Percentiles rank a stretch among this genome's conserved stretches.
These are phyloP conservation scores for Monosporascus sp. DNA, from an alignment of 2,329 filamentous ascomycete species.

Conservation along the genomic window DNA sequence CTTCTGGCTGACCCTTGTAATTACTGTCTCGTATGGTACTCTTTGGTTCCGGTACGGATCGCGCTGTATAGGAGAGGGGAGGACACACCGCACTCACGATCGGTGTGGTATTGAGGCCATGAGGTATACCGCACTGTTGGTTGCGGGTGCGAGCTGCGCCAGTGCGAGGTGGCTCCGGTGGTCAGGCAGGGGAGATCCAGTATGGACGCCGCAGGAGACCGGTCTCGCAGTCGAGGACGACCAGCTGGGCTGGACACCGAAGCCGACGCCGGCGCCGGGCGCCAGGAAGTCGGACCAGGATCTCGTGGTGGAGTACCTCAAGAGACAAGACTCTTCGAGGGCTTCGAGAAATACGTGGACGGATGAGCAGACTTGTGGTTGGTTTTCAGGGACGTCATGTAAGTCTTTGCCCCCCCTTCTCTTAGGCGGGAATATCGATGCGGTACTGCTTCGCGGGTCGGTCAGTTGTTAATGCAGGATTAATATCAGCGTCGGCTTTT, in stretches of 20 bases:
- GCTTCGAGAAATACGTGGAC: conserved; percentile 14
- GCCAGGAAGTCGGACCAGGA: conserved; percentile 7
- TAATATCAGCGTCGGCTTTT: conserved; percentile 15
- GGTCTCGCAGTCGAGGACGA: not conserved
- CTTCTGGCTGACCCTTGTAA: no score
- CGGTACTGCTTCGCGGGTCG: no score
- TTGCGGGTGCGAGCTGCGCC: conserved; percentile 9
- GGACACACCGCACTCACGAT: not conserved
- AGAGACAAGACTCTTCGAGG: conserved; percentile 1
- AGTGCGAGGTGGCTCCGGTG: conserved; percentile 18
- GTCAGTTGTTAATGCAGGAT: no score
- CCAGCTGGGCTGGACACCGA: conserved; percentile 17
- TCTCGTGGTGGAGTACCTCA: conserved; percentile 13
- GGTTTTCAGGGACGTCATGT: conserved; percentile 21
- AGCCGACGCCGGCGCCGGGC: conserved; percentile 18
- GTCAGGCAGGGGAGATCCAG: conserved; percentile 11
- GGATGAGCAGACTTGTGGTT: conserved; percentile 24
- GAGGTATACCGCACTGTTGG: conserved; percentile 9
- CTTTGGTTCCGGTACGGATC: no score
- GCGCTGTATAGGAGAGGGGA: not conserved
- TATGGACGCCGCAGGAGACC: conserved; percentile 16
- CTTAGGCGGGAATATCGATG: no score
- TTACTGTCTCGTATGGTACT: no score
- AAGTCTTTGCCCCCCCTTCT: conserved; percentile 9
- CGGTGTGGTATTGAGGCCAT: conserved; percentile 4